Base-by-base conservation (phyloP, 306 rosid genomes). In the Inga laurina region DNA sequence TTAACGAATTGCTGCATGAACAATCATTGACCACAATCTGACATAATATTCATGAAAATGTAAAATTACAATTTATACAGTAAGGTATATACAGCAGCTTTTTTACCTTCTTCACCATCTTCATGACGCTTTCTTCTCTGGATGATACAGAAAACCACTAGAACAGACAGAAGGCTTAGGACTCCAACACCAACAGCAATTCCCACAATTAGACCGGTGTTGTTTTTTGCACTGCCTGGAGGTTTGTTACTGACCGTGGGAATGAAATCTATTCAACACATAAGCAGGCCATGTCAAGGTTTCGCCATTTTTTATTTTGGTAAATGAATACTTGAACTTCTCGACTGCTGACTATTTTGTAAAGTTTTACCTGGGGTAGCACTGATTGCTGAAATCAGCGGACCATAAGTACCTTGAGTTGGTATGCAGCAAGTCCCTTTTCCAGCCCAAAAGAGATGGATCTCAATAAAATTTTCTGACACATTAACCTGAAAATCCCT, bases 401-500 rank as follows among this genome's bases (percentile, higher is more conserved):
- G 97, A 4, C 98, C 98, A 81, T 88, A 92, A 52, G 90, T 83
- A 76, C 92, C 95, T 74, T 77, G 91, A 12, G 0, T 8, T 64
- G 96, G 97, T 62, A 91, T 81, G 80, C 97, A 92, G 56, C 97
- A 92, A 65, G 95, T 92, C 51, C 98, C 98, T 82, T 94, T 94
- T 56, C 98, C 98, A 22, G 96, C 97, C 98, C 97, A 92, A 80
- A 92, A 88, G 45, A 94, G 92, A 88, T 94, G 98, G 75, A 94
- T 83, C 83, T 92, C 98, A 22, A 94, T 67, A 89, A 73, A 83
- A 82, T 89, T 94, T 85, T 90, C 87, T 49, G 91, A 79, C 44
- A 94, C 97, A 43, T 37, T 68, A 86, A 75, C 90, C 37, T 46
- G 79, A 78, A 81, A 90, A 18, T 68, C 48, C 85, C 0, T 85